phyloP scores from a whole-genome alignment of 2,329 filamentous ascomycete genomes.

The Sclerotinia nivalis region DNA sequence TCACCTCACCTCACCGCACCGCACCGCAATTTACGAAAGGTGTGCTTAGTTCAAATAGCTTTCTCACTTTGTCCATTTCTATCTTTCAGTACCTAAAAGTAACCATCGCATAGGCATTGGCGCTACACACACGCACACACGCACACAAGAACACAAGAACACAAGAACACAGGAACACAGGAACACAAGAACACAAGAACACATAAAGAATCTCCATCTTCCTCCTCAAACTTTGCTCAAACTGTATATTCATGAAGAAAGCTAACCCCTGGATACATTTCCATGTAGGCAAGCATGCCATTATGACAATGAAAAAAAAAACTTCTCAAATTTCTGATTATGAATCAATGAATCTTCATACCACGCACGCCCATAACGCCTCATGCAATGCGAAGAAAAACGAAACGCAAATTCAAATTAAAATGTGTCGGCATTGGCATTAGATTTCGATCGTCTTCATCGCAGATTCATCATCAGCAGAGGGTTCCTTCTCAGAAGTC shows the following conservation, averaged over 20 bases:
- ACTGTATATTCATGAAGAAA: slow-evolving; percentile 14
- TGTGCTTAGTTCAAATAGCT: no score
- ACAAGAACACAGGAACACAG: no score
- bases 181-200: neutral
- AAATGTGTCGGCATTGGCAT: slow-evolving; percentile 21
- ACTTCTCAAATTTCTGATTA: slow-evolving; percentile 17
- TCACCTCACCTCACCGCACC: no score
- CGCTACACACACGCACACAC: neutral
- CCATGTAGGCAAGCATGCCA: slow-evolving; percentile 9
- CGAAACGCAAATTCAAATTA: slow-evolving; percentile 16
- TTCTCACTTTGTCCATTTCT: neutral
- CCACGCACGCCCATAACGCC: slow-evolving; percentile 18
- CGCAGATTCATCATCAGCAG: slow-evolving; percentile 40
- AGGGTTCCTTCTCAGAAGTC: slow-evolving; percentile 34
- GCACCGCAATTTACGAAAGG: no score
- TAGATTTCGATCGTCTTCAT: slow-evolving; percentile 45
- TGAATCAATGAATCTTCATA: slow-evolving; percentile 14
- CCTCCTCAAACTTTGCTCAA: neutral
- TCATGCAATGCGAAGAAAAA: slow-evolving; percentile 21
- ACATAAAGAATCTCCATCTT: neutral
- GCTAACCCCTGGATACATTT: neutral
- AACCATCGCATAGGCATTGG: neutral
- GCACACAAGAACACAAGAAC: neutral
- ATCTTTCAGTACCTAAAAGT: neutral
- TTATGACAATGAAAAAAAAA: slow-evolving; percentile 3